A percentile compares a stretch with the other conserved stretches of the same genome.
Evolutionary conservation across 176 grass and related monocot genomes (phyloP).

Genomic region (Panicum miliaceum): DNA sequence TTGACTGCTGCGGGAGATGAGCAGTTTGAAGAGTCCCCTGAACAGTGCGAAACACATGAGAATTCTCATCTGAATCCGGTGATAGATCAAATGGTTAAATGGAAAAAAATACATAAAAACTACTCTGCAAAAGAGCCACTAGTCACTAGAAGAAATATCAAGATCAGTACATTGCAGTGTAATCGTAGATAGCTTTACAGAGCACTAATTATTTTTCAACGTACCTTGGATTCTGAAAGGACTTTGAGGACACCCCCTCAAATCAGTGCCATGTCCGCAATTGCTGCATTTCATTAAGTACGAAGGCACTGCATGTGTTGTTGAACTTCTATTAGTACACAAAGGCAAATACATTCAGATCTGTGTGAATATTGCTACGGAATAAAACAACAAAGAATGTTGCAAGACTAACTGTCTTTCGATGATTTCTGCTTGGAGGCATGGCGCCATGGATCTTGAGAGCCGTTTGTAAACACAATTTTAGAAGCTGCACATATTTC

Average conservation of each 20-base stretch:
- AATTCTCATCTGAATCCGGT: slow-evolving; percentile 16
- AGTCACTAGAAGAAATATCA: not conserved
- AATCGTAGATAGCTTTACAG: not conserved
- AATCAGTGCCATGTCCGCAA: slow-evolving; percentile 90
- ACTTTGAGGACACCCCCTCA: slow-evolving; percentile 87
- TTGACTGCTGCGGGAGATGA: slow-evolving; percentile 68
- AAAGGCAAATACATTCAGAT: not conserved
- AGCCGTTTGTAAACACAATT: slow-evolving; percentile 92
- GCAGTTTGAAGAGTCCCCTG: slow-evolving; percentile 83
- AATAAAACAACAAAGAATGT: slow-evolving; percentile 24
- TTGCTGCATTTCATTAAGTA: slow-evolving; percentile 89
- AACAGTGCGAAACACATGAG: slow-evolving; percentile 27
- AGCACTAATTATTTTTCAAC: not conserved
- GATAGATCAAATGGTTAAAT: not conserved
- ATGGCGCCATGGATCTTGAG: slow-evolving; percentile 95
- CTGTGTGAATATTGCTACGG: not conserved
- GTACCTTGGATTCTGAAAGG: slow-evolving; percentile 87
- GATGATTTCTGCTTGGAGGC: slow-evolving; percentile 94
- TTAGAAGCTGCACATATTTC: slow-evolving; percentile 63
- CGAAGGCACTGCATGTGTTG: slow-evolving; percentile 75
- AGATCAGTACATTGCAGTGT: not conserved
- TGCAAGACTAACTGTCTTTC: slow-evolving; percentile 56
- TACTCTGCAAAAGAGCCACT: not conserved
- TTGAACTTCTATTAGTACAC: not conserved
- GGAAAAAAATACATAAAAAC: slow-evolving; percentile 1